Evolutionary conservation across 208 protist species (phyloP).

Genomic region (Porcisia deanei): DNA sequence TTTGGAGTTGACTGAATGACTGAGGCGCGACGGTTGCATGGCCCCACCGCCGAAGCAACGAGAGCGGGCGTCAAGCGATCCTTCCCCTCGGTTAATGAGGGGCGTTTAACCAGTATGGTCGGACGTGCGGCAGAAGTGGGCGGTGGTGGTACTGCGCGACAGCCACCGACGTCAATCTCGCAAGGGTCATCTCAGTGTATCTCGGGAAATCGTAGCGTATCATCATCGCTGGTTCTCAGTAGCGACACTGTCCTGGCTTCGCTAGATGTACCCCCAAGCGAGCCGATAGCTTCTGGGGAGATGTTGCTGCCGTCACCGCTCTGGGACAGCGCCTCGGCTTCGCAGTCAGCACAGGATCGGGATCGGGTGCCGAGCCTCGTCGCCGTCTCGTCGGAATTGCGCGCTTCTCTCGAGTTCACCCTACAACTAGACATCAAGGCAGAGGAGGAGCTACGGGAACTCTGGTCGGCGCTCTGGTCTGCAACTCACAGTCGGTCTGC

Average conservation of each 20-base stretch:
- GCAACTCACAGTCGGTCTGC: conserved; percentile 48
- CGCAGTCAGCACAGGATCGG: background rate
- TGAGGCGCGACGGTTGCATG: background rate
- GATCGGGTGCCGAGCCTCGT: background rate
- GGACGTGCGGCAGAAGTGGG: background rate
- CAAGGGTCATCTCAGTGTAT: background rate
- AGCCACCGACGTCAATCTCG: background rate
- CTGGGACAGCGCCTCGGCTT: conserved; percentile 2
- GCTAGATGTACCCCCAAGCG: background rate
- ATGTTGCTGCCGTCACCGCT: background rate
- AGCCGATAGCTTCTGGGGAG: background rate
- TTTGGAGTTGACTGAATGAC: background rate
- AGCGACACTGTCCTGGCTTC: conserved; percentile 20
- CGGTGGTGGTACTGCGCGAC: background rate
- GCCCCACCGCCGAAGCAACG: background rate
- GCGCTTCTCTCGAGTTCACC: conserved; percentile 44
- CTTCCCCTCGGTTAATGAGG: background rate
- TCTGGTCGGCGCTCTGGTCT: conserved; percentile 46
- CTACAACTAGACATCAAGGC: conserved; percentile 40
- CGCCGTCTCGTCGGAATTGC: conserved; percentile 6
- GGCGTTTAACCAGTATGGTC: background rate
- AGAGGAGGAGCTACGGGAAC: conserved; percentile 44
- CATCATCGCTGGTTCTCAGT: conserved; percentile 26
- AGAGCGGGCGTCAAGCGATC: background rate
- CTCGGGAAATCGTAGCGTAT: background rate